Evolutionary conservation across 108 stramenopile genomes (phyloP).

Genomic region (Asterionellopsis glacialis): DNA sequence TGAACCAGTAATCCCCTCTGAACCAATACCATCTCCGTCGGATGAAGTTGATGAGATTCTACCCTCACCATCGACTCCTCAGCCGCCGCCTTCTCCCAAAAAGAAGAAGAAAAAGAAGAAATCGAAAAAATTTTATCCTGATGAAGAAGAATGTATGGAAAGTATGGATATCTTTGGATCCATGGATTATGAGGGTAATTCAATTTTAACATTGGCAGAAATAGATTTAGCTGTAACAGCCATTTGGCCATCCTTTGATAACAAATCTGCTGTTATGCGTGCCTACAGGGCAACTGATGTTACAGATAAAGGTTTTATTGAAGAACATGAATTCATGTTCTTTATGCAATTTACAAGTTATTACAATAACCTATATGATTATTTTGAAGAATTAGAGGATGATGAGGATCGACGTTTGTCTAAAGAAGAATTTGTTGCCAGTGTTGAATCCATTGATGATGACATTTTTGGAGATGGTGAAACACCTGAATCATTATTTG

Average conservation of each 20-base stretch:
- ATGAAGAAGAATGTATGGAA: neutral
- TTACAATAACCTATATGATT: conserved; percentile 13
- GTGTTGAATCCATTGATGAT: neutral
- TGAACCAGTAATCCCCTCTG: too few relatives aligned
- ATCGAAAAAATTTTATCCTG: too few relatives aligned
- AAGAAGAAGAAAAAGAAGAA: too few relatives aligned
- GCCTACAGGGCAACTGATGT: conserved; percentile 11
- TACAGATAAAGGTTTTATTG: conserved; percentile 8
- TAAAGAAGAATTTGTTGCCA: conserved; percentile 15
- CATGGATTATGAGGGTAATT: conserved; percentile 12
- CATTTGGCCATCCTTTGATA: conserved; percentile 9
- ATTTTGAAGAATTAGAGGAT: conserved; percentile 10
- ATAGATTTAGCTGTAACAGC: conserved; percentile 10
- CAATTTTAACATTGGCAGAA: conserved; percentile 12
- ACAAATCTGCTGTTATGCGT: conserved; percentile 24
- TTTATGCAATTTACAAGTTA: conserved; percentile 13
- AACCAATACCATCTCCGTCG: too few relatives aligned
- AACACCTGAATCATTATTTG: conserved; percentile 14
- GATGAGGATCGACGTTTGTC: conserved; percentile 21
- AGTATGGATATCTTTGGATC: conserved; percentile 11
- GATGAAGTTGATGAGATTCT: too few relatives aligned
- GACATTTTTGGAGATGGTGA: conserved; percentile 1
- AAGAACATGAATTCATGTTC: conserved; percentile 11
- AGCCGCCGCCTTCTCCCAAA: too few relatives aligned
- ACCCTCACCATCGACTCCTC: too few relatives aligned